Percentiles rank a stretch among this genome's conserved stretches.
Conservation (phyloP, 257 asterid genomes). For the Capsicum rhomboideum region DNA sequence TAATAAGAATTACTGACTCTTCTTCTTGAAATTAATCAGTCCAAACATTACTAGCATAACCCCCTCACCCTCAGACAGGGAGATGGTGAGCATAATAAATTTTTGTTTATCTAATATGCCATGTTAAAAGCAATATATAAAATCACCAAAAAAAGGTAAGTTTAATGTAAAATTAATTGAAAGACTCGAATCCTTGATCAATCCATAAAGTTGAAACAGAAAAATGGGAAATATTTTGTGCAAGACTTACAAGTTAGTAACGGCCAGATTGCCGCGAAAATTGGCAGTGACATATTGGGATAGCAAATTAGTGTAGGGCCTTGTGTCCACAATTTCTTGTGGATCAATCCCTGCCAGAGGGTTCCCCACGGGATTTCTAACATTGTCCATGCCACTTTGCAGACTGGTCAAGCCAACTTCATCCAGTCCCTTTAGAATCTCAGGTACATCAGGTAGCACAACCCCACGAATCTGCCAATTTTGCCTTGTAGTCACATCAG, state of each 20-base stretch:
- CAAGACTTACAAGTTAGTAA: conserved; percentile 71
- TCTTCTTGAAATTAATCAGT: not conserved
- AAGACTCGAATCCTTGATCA: not conserved
- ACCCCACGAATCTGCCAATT: conserved; percentile 98
- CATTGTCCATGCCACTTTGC: conserved; percentile 99
- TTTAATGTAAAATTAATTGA: not conserved
- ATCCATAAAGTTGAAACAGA: not conserved
- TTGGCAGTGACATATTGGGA: conserved; percentile 84
- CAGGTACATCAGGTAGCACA: conserved; percentile 78
- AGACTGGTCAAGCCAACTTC: conserved; percentile 86
- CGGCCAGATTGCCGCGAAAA: conserved; percentile 65
- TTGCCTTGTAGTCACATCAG: conserved; percentile 89
- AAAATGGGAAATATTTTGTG: not conserved
- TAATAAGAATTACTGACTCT: not conserved
- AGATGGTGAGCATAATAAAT: too few relatives aligned
- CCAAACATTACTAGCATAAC: not conserved
- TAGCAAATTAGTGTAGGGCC: conserved; percentile 69
- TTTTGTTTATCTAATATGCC: not conserved
- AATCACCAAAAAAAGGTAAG: not conserved
- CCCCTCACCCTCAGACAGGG: too few relatives aligned
- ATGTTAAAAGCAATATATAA: not conserved
- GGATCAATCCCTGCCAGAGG: conserved; percentile 98
- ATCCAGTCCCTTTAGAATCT: conserved; percentile 70
- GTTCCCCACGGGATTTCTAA: conserved; percentile 91
- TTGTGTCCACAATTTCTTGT: conserved; percentile 74